These are phyloP conservation scores for Pilasporangium apinafurcum DNA, from an alignment of 352 stramenopile species.

Conservation along the genomic window DNA sequence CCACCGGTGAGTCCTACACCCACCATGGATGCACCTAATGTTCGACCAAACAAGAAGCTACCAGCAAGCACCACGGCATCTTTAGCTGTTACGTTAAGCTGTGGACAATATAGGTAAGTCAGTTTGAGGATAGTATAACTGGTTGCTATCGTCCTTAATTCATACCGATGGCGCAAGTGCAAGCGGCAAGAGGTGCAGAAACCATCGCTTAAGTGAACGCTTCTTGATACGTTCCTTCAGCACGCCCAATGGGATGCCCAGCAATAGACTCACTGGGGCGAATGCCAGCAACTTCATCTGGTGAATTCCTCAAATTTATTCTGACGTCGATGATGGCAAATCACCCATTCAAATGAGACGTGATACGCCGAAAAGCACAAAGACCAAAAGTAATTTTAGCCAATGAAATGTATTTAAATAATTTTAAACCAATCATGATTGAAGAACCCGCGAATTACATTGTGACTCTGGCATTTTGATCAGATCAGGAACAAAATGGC, in stretches of 20 bases:
- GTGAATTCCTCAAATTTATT: conserved; percentile 7
- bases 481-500: no score
- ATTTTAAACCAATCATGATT: no score
- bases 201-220: conserved; percentile 33
- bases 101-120: no score
- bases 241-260: conserved; percentile 39
- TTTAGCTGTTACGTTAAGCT: no score
- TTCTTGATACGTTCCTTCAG: conserved; percentile 44
- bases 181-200: conserved; percentile 31
- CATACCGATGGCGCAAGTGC: conserved; percentile 31
- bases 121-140: no score
- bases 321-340: no score
- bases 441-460: no score
- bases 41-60: conserved; percentile 27
- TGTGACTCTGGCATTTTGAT: no score
- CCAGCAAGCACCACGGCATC: conserved; percentile 13
- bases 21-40: conserved; percentile 51
- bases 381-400: conserved; percentile 3
- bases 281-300: conserved; percentile 21
- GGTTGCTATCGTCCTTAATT: neutral
- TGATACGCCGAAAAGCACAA: no score
- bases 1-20: conserved; percentile 77
- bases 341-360: no score
- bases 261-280: conserved; percentile 23
- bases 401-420: neutral